A percentile compares a stretch with the other conserved stretches of the same genome.
phyloP scores from a whole-genome alignment of 805 yeast species.

The Wickerhamiella spandovensis region DNA sequence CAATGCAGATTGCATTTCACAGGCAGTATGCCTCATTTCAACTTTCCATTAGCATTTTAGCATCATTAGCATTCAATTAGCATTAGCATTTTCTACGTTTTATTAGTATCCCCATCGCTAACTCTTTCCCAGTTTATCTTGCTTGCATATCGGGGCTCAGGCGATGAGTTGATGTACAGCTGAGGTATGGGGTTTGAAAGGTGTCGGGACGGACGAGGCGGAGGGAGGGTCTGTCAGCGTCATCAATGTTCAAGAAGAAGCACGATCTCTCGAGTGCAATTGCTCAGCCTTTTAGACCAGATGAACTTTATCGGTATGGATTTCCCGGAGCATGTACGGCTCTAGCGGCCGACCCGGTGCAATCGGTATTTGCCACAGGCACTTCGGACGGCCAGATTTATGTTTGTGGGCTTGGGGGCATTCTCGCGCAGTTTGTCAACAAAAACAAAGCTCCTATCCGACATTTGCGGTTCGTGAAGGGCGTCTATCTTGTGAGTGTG shows the following conservation, averaged over 20 bases:
- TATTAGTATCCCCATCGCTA: neutral
- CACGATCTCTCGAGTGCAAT: conserved; percentile 17
- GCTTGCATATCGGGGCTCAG: too few relatives aligned
- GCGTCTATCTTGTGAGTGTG: conserved; percentile 65
- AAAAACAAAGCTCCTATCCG: conserved; percentile 32
- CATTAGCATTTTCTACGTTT: neutral
- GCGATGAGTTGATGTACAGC: too few relatives aligned
- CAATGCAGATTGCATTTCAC: neutral
- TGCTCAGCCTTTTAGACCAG: conserved; percentile 19
- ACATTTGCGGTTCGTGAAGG: conserved; percentile 56
- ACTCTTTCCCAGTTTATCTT: neutral
- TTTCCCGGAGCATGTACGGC: conserved; percentile 51
- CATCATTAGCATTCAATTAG: too few relatives aligned
- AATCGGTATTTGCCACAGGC: conserved; percentile 69
- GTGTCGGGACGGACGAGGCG: neutral
- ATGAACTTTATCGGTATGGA: conserved; percentile 36
- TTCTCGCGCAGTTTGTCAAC: conserved; percentile 50
- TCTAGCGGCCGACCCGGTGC: conserved; percentile 76
- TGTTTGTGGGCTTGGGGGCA: conserved; percentile 74
- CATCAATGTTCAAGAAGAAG: conserved; percentile 13
- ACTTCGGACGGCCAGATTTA: conserved; percentile 59
- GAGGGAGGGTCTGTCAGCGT: neutral
- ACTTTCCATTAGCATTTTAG: too few relatives aligned
- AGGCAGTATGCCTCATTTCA: too few relatives aligned
- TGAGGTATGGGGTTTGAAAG: neutral